Evolutionary conservation across 108 stramenopile species (phyloP), one percentile per base, ranked within the genome.

Genomic region (Discostella stelligeroides): DNA sequence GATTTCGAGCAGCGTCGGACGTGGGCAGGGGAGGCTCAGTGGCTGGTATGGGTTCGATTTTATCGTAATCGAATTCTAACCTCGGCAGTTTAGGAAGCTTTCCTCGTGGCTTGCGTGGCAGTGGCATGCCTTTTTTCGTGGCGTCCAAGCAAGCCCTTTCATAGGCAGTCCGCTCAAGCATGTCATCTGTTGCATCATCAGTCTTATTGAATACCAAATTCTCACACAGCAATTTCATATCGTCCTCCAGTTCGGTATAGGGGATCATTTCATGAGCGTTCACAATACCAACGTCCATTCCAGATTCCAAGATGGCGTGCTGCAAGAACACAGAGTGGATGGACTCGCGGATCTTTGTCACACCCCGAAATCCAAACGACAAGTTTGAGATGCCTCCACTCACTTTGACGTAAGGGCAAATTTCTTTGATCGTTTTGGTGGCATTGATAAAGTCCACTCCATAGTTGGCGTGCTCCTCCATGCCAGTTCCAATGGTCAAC

Each of bases 211-310:
- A 92, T 12, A 95, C 85, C n/a, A 95, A 81, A 54, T 97, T 88
- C 67, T 98, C 98, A 53, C 89, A 89, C 15, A 88, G 81, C 42
- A 80, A 56, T 20, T 74, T 85, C 13, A 99, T 75, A 23, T 96
- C 95, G 17, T 84, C 72, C 50, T 96, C 93, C 25, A 99, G 86
- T 62, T 97, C 96, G 56, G 80, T 75, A 53, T 92, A 67, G 7
- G 83, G 72, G 20, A 97, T 62, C 88, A 99, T 90, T 74, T 98
- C 96, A 29, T 93, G 82, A 8, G 98, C 92, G 82, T 99, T 99
- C 34, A 99, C 99, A 73, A 99, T 99, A 66, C 99, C 99, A 60
- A 99, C 95, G 84, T 99, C 99, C 99, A 99, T 99, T 37, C 99
- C 99, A 41, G 96, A 89, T 58, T 97, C 83, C 37, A 75, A 66